A percentile compares a stretch with the other conserved stretches of the same genome.
Evolutionary conservation across 2,329 filamentous ascomycete genomes (phyloP).

Genomic region (Fusarium sp.): DNA sequence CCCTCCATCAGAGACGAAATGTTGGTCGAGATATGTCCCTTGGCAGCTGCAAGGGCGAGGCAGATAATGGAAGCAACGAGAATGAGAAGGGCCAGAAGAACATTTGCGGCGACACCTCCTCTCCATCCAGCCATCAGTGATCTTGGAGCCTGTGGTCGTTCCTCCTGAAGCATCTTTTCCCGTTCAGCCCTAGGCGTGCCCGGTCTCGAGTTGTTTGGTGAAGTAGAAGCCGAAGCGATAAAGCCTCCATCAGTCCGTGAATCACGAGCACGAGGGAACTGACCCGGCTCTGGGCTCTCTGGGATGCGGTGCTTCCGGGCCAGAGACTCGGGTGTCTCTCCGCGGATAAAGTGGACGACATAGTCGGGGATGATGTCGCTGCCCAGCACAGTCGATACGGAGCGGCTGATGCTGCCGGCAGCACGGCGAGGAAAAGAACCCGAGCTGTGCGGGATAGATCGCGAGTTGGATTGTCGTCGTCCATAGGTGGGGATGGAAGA

Average conservation of each 20-base stretch:
- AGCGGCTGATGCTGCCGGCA: slow-evolving; percentile 45
- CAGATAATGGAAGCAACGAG: slow-evolving; percentile 54
- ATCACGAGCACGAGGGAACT: slow-evolving; percentile 34
- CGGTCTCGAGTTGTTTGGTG: slow-evolving; percentile 33
- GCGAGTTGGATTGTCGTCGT: slow-evolving; percentile 35
- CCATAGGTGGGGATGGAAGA: slow-evolving; percentile 39
- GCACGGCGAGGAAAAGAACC: slow-evolving; percentile 41
- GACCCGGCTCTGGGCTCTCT: slow-evolving; percentile 43
- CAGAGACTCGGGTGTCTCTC: slow-evolving; percentile 66
- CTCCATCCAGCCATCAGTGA: slow-evolving; percentile 59
- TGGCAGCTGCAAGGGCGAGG: slow-evolving; percentile 53
- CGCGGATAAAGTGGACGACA: slow-evolving; percentile 66
- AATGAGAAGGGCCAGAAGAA: slow-evolving; percentile 54
- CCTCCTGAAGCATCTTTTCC: slow-evolving; percentile 43
- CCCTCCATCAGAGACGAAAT: slow-evolving; percentile 55
- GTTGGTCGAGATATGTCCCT: slow-evolving; percentile 49
- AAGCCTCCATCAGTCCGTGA: slow-evolving; percentile 29
- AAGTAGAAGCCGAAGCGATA: slow-evolving; percentile 14
- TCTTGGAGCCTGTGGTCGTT: slow-evolving; percentile 40
- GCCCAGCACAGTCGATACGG: slow-evolving; percentile 51
- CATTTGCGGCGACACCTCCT: slow-evolving; percentile 59
- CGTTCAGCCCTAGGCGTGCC: slow-evolving; percentile 39
- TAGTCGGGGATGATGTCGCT: slow-evolving; percentile 66
- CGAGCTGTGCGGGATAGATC: slow-evolving; percentile 38
- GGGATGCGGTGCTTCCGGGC: slow-evolving; percentile 55